A percentile compares a stretch with the other conserved stretches of the same genome.
These are phyloP conservation scores for Phytophthora constricta DNA, from an alignment of 352 stramenopile species.

Conservation along the genomic window DNA sequence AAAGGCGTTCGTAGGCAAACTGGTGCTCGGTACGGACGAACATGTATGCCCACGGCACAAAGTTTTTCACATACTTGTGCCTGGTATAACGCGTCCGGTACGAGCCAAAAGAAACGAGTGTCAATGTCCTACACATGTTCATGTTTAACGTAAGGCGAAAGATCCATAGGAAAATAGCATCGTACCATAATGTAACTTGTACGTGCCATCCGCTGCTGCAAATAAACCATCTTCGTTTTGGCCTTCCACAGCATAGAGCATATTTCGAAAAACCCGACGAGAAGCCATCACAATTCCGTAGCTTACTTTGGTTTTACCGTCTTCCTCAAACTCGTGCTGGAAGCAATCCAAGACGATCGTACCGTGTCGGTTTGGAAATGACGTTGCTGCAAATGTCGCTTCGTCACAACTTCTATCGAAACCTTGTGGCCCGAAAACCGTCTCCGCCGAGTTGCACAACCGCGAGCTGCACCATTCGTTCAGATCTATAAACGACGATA, in stretches of 20 bases:
- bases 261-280: constrained; percentile 4
- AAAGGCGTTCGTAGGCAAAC: constrained; percentile 17
- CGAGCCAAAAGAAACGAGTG: constrained; percentile 10
- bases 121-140: not conserved
- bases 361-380: too few species aligned
- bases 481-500: too few species aligned
- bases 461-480: too few species aligned
- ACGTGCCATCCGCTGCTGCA: constrained; percentile 16
- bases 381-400: too few species aligned
- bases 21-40: constrained; percentile 22
- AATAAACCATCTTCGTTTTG: constrained; percentile 20
- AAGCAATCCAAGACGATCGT: too few species aligned
- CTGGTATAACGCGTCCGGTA: constrained; percentile 2
- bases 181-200: constrained; percentile 16
- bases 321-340: too few species aligned
- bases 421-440: too few species aligned
- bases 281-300: too few species aligned
- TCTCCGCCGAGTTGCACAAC: too few species aligned
- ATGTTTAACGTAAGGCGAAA: not conserved
- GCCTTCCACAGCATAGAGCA: constrained; percentile 8
- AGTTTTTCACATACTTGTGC: constrained; percentile 20
- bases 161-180: not conserved
- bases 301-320: too few species aligned
- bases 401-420: too few species aligned
- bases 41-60: constrained; percentile 20